Conservation (phyloP, 2,329 filamentous ascomycete species). For the Alternaria arbusti region DNA sequence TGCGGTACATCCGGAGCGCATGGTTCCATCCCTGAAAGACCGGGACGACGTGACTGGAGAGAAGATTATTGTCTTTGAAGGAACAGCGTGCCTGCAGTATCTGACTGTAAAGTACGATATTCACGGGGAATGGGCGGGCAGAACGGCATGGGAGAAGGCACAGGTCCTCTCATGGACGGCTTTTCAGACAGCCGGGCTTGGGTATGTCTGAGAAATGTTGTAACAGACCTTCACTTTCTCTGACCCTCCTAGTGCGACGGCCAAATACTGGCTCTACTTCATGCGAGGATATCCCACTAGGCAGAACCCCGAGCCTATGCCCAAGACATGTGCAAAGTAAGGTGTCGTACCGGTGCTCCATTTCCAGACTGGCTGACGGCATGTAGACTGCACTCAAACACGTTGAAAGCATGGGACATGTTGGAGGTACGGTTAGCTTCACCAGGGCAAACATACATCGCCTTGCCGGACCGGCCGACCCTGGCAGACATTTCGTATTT, state of each 20-base stretch:
- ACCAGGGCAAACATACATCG: conserved; percentile 42
- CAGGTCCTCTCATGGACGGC: conserved; percentile 43
- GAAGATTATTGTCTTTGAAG: conserved; percentile 45
- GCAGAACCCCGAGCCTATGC: no score
- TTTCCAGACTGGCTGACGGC: no score
- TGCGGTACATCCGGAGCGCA: conserved; percentile 46
- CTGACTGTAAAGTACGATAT: conserved; percentile 44
- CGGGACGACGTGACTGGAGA: conserved; percentile 36
- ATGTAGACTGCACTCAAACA: conserved; percentile 16
- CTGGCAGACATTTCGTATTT: conserved; percentile 48
- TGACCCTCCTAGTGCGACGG: conserved; percentile 12
- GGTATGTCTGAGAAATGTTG: conserved; percentile 22
- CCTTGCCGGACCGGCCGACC: conserved; percentile 45
- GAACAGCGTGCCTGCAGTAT: conserved; percentile 49
- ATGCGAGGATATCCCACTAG: not conserved
- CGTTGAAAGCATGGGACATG: conserved; percentile 19
- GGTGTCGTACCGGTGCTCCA: no score
- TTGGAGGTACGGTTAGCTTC: conserved; percentile 17
- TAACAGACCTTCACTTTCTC: not conserved
- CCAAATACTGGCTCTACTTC: conserved; percentile 49
- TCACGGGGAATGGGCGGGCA: conserved; percentile 42
- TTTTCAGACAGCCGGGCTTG: conserved; percentile 48
- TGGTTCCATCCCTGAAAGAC: conserved; percentile 46
- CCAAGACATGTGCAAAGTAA: no score
- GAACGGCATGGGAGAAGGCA: conserved; percentile 37